Evolutionary conservation across 225 moss, liverwort and hornwort genomes (phyloP), one percentile per base, ranked within the genome.

Genomic region (Marchantia paleacea): DNA sequence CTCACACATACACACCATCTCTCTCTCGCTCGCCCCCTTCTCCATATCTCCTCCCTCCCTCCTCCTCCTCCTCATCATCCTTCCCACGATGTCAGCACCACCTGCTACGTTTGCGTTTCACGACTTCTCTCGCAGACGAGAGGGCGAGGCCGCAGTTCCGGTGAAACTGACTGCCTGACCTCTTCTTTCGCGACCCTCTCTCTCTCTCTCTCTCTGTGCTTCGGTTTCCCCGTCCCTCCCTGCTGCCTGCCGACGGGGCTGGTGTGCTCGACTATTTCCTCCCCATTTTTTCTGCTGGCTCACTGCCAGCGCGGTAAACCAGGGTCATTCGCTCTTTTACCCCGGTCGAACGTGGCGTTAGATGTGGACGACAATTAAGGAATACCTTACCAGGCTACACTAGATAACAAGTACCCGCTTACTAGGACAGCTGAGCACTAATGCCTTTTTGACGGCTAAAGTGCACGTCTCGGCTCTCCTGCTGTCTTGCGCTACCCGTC

Each of bases 1-100:
- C n/a, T 2, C 39, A 39, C 5, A 39, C 11, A 29, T n/a, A 10
- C 66, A 12, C 66, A 66, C 28, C 66, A 29, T 29, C 66, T 28
- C n/a, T 24, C 24, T 20, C 22, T 20, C 60, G 18, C 60, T 20
- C 60, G 22, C n/a, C 61, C 19, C 61, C 61, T 14, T 10, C 66
- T 29, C 29, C 28, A 26, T 26, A 13, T 39, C 66, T 66, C 66
- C 28, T 26, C 64, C 64, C 28, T 26, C 28, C 64, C 24, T 64
- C n/a, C 64, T 64, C 64, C 28, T 26, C 66, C 66, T 66, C 66
- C 29, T 66, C 66, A 26, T 66, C 28, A 28, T 66, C 66, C 66
- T 66, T 29, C 28, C 14, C 66, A 66, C 66, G 66, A 66, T 66
- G 66, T 66, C 66, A 66, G 66, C 66, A 66, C 64, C 66, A 66